Conservation (phyloP, 305 asterid genomes). For the Fraxinus angustifolia region DNA sequence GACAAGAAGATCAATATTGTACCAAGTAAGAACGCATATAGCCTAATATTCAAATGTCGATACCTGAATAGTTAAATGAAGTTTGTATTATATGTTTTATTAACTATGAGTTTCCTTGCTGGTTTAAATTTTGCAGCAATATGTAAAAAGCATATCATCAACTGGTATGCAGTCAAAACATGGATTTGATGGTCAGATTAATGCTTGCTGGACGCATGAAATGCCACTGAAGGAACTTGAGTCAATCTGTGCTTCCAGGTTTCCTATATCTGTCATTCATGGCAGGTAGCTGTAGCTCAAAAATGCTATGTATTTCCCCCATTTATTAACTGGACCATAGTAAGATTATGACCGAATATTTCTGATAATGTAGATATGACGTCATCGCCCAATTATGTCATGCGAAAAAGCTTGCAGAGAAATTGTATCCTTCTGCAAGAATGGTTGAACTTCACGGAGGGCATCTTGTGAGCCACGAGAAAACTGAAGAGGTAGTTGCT, state of each 20-base stretch:
- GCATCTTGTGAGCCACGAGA: slow-evolving; percentile 90
- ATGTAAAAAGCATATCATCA: slow-evolving; percentile 75
- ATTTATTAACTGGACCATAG: not conserved
- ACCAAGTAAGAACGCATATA: slow-evolving; percentile 55
- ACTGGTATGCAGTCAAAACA: slow-evolving; percentile 84
- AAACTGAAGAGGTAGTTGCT: slow-evolving; percentile 73
- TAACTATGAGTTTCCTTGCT: not conserved
- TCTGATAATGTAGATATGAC: slow-evolving; percentile 54
- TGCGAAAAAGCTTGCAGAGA: slow-evolving; percentile 75
- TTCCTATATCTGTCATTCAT: slow-evolving; percentile 81
- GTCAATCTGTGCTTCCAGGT: slow-evolving; percentile 58
- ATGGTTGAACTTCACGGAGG: slow-evolving; percentile 96
- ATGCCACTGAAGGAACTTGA: slow-evolving; percentile 57
- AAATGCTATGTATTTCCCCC: not conserved
- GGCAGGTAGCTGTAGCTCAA: slow-evolving; percentile 73
- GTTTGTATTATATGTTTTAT: not conserved
- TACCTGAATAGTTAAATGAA: not conserved
- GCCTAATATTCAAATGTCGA: not conserved
- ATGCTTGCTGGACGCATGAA: slow-evolving; percentile 95
- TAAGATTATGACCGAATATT: slow-evolving; percentile 22
- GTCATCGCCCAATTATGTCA: slow-evolving; percentile 88
- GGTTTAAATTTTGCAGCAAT: slow-evolving; percentile 57
- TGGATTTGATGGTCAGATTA: slow-evolving; percentile 91
- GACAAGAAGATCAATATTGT: slow-evolving; percentile 75
- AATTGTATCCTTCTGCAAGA: slow-evolving; percentile 73